Base-by-base conservation (phyloP, 2,329 filamentous ascomycete genomes). In the Fusarium sp. region DNA sequence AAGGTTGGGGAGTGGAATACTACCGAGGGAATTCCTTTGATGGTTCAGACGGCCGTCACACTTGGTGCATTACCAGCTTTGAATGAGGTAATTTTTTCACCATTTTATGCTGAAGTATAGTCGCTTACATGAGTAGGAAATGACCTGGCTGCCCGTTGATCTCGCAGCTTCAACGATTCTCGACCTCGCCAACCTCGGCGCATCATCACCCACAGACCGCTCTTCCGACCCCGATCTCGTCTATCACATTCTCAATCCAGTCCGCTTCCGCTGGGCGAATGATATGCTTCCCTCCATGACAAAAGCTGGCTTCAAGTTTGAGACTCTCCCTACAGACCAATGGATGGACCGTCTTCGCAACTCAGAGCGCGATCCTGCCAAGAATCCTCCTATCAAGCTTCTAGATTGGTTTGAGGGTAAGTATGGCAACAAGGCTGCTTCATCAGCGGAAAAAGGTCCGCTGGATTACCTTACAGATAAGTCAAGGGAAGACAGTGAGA, bases 331-430 rank as follows among this genome's bases (percentile, higher is more conserved):
- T 9, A 80, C 81, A 1, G 76, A 74, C 14, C 82, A 86, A 64
- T 87, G 86, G 86, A 76, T 88, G 31, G 69, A 75, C 1, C 78
- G 83, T 3, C 77, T 89, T 12, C 79, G 85, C 6, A 79, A 70
- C 6, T 86, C 85, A 0, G 81, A 86, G 53, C 79, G 81, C 2
- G 84, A 88, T 55, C 83, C 85, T 1, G 68, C 80, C 10, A 77
- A 71, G 22, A 89, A 89, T 70, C 87, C 87, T 16, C 83, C 85
- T 0, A 82, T 88, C 70, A 89, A 88, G 76, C 79, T 89, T 3
- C 66, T 88, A 2, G 86, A 87, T 45, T 90, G 87, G 79, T 89
- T 88, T 65, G 77, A 76, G 31, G 60, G 70, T 0, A 79, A 79
- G 39, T 79, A 79, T 7, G 75, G 74, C 0, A 44, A 51, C 9